phyloP scores from a whole-genome alignment of 305 asterid genomes.

The Rubia peregrina region DNA sequence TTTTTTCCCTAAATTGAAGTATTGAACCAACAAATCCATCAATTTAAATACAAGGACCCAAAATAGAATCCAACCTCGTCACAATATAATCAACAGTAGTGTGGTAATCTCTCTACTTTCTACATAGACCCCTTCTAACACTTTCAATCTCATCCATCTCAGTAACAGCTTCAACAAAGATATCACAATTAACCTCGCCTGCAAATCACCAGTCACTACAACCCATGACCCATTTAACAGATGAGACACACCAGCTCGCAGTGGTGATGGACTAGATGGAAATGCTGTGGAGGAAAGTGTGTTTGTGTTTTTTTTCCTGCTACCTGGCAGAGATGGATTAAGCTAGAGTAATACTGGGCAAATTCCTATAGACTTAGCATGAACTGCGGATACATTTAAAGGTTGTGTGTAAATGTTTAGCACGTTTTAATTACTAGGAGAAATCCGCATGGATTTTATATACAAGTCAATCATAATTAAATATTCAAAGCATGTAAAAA shows the following conservation, averaged over 20 bases:
- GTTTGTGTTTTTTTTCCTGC: background rate
- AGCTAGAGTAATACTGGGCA: background rate
- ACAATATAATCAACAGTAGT: conserved; percentile 54
- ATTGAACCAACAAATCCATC: conserved; percentile 34
- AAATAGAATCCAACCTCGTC: conserved; percentile 71
- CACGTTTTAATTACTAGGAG: too few relatives aligned
- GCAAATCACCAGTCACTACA: conserved; percentile 91
- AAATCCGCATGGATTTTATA: too few relatives aligned
- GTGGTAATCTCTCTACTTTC: conserved; percentile 81
- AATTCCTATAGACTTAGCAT: too few relatives aligned
- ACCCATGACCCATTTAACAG: too few relatives aligned
- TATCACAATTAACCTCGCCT: conserved; percentile 67
- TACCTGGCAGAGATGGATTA: conserved; percentile 11
- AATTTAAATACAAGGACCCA: conserved; percentile 73
- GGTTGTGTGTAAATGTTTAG: too few relatives aligned
- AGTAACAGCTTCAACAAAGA: conserved; percentile 59
- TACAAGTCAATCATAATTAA: too few relatives aligned
- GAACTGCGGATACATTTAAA: too few relatives aligned
- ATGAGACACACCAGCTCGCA: too few relatives aligned
- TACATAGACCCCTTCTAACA: conserved; percentile 60
- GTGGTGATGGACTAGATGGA: too few relatives aligned
- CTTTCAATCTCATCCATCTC: conserved; percentile 47
- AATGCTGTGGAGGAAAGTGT: conserved; percentile 7
- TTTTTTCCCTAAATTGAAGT: conserved; percentile 30
- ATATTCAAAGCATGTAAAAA: too few relatives aligned